Percentiles rank a stretch among this genome's conserved stretches.
phyloP scores from a whole-genome alignment of 2,329 filamentous ascomycete species.

The Microcyclosporella mali region DNA sequence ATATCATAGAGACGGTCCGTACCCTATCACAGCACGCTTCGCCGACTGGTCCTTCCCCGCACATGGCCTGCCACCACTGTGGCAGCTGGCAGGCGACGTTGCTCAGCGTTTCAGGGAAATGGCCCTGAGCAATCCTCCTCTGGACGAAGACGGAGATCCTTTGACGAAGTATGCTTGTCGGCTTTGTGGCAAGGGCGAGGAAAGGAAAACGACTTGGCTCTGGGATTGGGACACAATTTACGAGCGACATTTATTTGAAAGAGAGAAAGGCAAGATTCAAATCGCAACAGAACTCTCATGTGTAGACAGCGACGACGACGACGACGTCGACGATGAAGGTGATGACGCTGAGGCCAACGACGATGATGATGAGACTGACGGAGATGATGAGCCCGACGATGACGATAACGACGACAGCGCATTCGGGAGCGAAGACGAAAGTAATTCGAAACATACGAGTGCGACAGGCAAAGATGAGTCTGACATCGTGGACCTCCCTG shows the following conservation, averaged over 20 bases:
- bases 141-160: conserved; percentile 1
- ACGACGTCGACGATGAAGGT: neutral
- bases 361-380: neutral
- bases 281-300: neutral
- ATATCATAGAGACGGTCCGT: neutral
- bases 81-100: neutral
- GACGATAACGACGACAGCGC: neutral
- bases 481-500: neutral
- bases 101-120: neutral
- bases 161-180: neutral
- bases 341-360: neutral
- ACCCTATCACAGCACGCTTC: conserved; percentile 1
- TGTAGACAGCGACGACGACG: neutral
- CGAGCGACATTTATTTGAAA: conserved; percentile 2
- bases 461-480: neutral
- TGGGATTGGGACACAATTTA: neutral
- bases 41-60: conserved; percentile 1
- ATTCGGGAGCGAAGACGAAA: neutral
- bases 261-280: conserved; percentile 1
- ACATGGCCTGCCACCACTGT: neutral
- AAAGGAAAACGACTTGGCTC: neutral
- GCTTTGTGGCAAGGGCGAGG: neutral
- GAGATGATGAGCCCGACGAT: no score
- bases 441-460: neutral
- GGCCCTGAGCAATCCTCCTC: neutral